phyloP scores from a whole-genome alignment of 345 rosid genomes.

The Garcia nutans region DNA sequence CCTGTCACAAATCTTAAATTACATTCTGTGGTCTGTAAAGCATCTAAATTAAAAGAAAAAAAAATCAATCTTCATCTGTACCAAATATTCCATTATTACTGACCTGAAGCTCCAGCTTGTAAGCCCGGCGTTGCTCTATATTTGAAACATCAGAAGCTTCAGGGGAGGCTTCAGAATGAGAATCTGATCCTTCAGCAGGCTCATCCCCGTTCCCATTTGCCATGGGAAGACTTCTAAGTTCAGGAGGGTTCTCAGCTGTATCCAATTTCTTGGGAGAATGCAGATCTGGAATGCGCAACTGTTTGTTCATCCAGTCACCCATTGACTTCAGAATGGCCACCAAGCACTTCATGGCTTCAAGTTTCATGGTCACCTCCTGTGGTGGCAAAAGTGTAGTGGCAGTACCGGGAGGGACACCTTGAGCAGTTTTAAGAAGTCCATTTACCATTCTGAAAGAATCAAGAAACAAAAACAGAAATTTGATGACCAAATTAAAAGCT shows the following conservation, averaged over 20 bases:
- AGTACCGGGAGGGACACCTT: conserved; percentile 89
- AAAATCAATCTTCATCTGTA: conserved; percentile 4
- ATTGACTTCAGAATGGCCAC: conserved; percentile 89
- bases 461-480: conserved; percentile 15
- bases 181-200: conserved; percentile 75
- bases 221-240: conserved; percentile 54
- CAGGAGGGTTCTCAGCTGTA: conserved; percentile 61
- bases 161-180: conserved; percentile 77
- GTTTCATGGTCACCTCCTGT: conserved; percentile 88
- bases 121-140: conserved; percentile 98
- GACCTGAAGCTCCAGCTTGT: conserved; percentile 99
- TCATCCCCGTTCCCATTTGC: conserved; percentile 88
- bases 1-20: conserved; percentile 74
- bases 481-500: not conserved
- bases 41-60: not conserved
- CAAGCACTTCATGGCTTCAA: conserved; percentile 96
- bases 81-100: conserved; percentile 11
- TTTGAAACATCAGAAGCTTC: conserved; percentile 82
- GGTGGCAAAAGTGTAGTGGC: conserved; percentile 82
- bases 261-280: conserved; percentile 62
- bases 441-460: conserved; percentile 82
- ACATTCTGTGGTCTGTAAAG: conserved; percentile 32
- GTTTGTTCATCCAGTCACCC: conserved; percentile 99
- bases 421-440: conserved; percentile 99
- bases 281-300: conserved; percentile 87